Conservation (phyloP, 805 yeast genomes). For the Starmera amethionina region DNA sequence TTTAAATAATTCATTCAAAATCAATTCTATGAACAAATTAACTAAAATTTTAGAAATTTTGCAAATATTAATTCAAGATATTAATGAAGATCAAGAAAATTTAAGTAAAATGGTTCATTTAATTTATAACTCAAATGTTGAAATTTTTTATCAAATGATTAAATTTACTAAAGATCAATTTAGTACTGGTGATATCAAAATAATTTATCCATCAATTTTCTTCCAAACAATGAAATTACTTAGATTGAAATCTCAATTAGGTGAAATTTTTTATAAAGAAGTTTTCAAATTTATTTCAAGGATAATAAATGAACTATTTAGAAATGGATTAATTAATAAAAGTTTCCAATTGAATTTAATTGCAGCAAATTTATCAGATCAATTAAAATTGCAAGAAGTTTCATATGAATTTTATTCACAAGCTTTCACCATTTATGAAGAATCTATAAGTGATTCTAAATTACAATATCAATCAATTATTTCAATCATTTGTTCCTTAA, state of each 20-base stretch:
- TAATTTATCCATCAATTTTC: slow-evolving; percentile 71
- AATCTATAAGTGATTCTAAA: slow-evolving; percentile 40
- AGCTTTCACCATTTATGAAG: slow-evolving; percentile 79
- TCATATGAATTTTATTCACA: slow-evolving; percentile 85
- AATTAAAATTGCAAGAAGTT: slow-evolving; percentile 56
- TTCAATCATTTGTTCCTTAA: slow-evolving; percentile 40
- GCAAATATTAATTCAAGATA: slow-evolving; percentile 37
- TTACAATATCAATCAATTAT: slow-evolving; percentile 44
- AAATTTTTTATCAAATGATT: slow-evolving; percentile 33
- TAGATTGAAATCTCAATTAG: slow-evolving; percentile 27
- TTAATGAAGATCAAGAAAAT: slow-evolving; percentile 40
- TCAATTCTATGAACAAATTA: slow-evolving; percentile 37
- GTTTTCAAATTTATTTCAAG: slow-evolving; percentile 70
- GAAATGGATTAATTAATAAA: slow-evolving; percentile 26
- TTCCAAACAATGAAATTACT: slow-evolving; percentile 50
- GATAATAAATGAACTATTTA: slow-evolving; percentile 55
- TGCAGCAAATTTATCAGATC: slow-evolving; percentile 74
- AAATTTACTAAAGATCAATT: slow-evolving; percentile 37
- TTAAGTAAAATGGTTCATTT: slow-evolving; percentile 65
- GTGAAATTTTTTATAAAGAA: slow-evolving; percentile 13
- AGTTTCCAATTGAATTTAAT: slow-evolving; percentile 41
- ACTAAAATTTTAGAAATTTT: slow-evolving; percentile 50
- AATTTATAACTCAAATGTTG: slow-evolving; percentile 39
- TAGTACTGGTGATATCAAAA: slow-evolving; percentile 47
- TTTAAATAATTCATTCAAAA: slow-evolving; percentile 28